Percentiles rank a stretch among this genome's conserved stretches.
Evolutionary conservation across 2,329 filamentous ascomycete genomes (phyloP).

Genomic region (Hypoxylon sp.): DNA sequence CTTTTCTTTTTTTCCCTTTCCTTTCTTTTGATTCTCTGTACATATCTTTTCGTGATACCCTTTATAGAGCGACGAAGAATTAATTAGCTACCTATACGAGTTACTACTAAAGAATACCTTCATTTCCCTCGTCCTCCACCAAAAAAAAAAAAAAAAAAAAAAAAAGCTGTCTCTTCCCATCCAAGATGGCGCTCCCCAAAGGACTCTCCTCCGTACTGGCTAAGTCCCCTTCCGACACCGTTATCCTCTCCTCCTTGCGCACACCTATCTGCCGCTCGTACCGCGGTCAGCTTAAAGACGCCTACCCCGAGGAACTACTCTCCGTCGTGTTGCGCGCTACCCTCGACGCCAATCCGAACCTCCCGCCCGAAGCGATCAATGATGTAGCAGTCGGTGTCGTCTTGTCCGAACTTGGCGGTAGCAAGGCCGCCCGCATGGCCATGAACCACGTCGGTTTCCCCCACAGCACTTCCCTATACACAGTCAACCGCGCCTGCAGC

Average conservation of each 20-base stretch:
- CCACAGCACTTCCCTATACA: constrained; percentile 81
- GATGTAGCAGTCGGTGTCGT: constrained; percentile 92
- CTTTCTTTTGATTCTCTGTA: constrained; percentile 6
- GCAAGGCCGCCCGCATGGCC: constrained; percentile 92
- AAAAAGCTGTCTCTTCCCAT: background rate
- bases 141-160: no score
- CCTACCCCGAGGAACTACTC: constrained; percentile 92
- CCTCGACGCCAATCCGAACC: constrained; percentile 78
- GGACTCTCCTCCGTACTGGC: constrained; percentile 83
- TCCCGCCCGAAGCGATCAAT: constrained; percentile 78
- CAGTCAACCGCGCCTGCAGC: constrained; percentile 89
- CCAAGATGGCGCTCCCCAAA: constrained; percentile 68
- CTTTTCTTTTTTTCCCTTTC: background rate
- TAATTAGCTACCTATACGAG: background rate
- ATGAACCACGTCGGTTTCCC: constrained; percentile 86
- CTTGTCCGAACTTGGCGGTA: constrained; percentile 89
- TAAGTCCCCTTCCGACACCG: constrained; percentile 85
- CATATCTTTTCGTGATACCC: constrained; percentile 12
- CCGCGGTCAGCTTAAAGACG: constrained; percentile 87
- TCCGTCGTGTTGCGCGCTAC: constrained; percentile 77
- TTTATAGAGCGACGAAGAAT: background rate
- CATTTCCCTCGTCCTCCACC: background rate
- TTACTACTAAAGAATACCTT: background rate
- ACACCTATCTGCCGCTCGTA: constrained; percentile 88
- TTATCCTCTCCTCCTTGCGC: constrained; percentile 91